phyloP scores from a whole-genome alignment of 148 eudicot species.

The Spergularia marina region DNA sequence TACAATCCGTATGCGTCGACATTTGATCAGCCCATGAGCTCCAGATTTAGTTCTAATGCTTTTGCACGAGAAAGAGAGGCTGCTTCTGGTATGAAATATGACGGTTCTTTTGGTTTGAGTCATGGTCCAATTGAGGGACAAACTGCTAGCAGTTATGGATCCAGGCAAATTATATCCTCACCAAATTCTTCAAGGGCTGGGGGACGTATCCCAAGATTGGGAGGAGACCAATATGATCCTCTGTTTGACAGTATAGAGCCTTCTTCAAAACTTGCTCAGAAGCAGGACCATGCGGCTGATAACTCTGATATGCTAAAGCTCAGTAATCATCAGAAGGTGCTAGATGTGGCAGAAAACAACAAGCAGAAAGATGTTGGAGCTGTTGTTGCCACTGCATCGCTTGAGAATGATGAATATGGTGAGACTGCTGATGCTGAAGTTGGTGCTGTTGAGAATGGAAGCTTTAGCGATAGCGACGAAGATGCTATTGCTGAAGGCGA shows the following conservation, averaged over 20 bases:
- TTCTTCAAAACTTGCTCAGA: slow-evolving; percentile 44
- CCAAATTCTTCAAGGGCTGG: slow-evolving; percentile 38
- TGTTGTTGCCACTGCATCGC: slow-evolving; percentile 37
- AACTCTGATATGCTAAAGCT: slow-evolving; percentile 47
- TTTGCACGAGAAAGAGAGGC: slow-evolving; percentile 42
- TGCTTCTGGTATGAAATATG: slow-evolving; percentile 34
- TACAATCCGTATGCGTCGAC: slow-evolving; percentile 90
- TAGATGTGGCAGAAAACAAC: slow-evolving; percentile 51
- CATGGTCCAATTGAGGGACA: slow-evolving; percentile 42
- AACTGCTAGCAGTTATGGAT: slow-evolving; percentile 29
- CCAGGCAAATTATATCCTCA: slow-evolving; percentile 30
- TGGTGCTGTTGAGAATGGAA: slow-evolving; percentile 65
- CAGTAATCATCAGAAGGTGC: slow-evolving; percentile 41
- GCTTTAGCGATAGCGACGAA: slow-evolving; percentile 52
- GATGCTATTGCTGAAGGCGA: slow-evolving; percentile 49
- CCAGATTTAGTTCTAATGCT: slow-evolving; percentile 56
- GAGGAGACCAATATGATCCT: slow-evolving; percentile 86
- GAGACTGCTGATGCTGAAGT: slow-evolving; percentile 94
- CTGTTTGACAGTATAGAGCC: slow-evolving; percentile 92
- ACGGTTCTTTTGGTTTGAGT: slow-evolving; percentile 39
- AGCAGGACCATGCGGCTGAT: slow-evolving; percentile 46
- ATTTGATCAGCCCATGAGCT: slow-evolving; percentile 73
- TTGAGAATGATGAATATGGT: slow-evolving; percentile 76
- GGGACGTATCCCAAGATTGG: slow-evolving; percentile 40
- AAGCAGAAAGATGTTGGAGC: slow-evolving; percentile 48